Evolutionary conservation across 202 grass and related monocot genomes (phyloP), one percentile per base, ranked within the genome.

Genomic region (Carex arenaria): DNA sequence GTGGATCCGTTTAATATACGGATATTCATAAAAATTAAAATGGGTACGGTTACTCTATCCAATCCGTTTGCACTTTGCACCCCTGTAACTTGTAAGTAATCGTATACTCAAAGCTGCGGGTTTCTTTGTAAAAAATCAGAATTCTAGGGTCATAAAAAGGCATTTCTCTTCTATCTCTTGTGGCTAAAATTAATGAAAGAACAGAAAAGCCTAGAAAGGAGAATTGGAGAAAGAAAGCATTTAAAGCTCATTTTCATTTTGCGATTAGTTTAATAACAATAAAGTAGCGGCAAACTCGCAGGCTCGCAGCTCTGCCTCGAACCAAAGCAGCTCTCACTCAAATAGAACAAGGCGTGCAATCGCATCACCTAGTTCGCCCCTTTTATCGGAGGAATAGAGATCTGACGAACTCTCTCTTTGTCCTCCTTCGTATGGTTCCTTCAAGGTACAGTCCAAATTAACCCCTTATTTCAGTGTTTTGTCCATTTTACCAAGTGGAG

Each of bases 401-500:
- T 78, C 74, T 77, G 15, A 55, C 72, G 13, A 76, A 11, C 36
- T 14, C 42, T 85, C 75, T 69, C 42, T 3, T 63, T 64, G 26
- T 19, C 54, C 20, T 30, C 43, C 22, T 67, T 49, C 61, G 54
- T 36, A 85, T 74, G 80, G 80, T 82, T 68, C n/a, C 67, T 67
- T 31, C 64, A 52, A 53, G 64, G 80, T 82, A 67, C 5, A 36
- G 20, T 7, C 43, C 23, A 17, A 64, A 81, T 9, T 28, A 11
- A 10, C 32, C 22, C 62, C 15, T 49, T 51, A 61, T 51, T 64
- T 31, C 56, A 4, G 3, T 65, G 60, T 10, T 57, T 63, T 65
- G 13, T 30, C 11, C 3, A 18, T 51, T 4, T 83, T 20, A 14
- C 15, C 32, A 18, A 18, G 64, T 80, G 64, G 51, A 45, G 10